Conservation (phyloP, 2,329 filamentous ascomycete genomes). For the Parastagonospora nodorum region DNA sequence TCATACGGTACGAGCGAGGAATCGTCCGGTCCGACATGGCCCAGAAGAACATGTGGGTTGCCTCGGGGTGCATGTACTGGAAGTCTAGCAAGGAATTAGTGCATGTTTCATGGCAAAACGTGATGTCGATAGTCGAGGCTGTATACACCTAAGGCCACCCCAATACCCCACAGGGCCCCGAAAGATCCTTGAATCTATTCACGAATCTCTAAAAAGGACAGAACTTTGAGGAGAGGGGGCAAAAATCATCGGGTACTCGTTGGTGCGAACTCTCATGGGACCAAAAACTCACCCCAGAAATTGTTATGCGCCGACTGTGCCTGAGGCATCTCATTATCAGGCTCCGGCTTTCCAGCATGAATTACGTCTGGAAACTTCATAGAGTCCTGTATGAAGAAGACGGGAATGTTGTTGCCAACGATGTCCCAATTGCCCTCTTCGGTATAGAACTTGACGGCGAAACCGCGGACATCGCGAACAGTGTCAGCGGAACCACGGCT, state of each 20-base stretch:
- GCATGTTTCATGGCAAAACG: too few relatives aligned
- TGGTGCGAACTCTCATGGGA: too few relatives aligned
- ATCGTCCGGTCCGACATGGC: constrained; percentile 75
- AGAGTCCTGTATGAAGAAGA: constrained; percentile 78
- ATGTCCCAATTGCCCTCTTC: constrained; percentile 78
- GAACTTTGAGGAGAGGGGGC: neutral
- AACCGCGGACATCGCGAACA: constrained; percentile 81
- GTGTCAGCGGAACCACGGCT: constrained; percentile 79
- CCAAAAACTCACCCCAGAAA: constrained; percentile 48
- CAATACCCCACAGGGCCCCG: too few relatives aligned
- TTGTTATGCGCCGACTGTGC: constrained; percentile 74
- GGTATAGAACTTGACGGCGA: constrained; percentile 79
- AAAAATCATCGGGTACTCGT: too few relatives aligned
- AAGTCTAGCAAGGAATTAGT: constrained; percentile 65
- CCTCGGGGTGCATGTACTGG: constrained; percentile 66
- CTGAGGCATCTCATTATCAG: constrained; percentile 72
- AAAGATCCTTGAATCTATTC: too few relatives aligned
- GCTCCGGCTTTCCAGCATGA: constrained; percentile 69
- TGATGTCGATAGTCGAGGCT: too few relatives aligned
- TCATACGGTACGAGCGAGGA: constrained; percentile 78
- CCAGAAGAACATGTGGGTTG: constrained; percentile 82
- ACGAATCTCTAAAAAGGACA: too few relatives aligned
- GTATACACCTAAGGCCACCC: too few relatives aligned
- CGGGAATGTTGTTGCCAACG: constrained; percentile 74
- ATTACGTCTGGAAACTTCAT: constrained; percentile 72